Evolutionary conservation across 2,329 filamentous ascomycete species (phyloP).

Genomic region (Trichoderma atroviride): DNA sequence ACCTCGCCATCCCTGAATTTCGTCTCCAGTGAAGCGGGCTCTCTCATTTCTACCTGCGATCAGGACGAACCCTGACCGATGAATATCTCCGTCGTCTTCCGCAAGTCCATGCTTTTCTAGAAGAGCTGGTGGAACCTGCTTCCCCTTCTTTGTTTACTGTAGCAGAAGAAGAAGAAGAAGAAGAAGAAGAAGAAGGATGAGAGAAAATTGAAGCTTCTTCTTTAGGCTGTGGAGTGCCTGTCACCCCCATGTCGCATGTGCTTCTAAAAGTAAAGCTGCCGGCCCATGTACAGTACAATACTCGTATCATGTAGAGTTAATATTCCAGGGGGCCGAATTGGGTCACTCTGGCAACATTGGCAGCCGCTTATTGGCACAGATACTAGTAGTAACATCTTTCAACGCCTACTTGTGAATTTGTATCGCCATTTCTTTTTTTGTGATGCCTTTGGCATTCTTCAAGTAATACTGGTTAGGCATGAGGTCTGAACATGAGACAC

Average conservation of each 20-base stretch:
- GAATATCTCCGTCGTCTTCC: not conserved
- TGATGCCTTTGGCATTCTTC: not conserved
- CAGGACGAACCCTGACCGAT: not conserved
- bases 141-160: not conserved
- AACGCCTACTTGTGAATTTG: not conserved
- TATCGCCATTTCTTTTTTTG: not conserved
- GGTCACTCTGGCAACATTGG: constrained; percentile 8
- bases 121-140: not conserved
- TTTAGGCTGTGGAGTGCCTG: constrained; percentile 4
- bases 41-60: constrained; percentile 3
- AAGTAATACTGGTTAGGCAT: not conserved
- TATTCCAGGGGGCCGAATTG: not conserved
- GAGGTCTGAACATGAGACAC: not conserved
- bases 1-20: constrained; percentile 14
- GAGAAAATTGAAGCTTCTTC: constrained; percentile 17
- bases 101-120: constrained; percentile 6
- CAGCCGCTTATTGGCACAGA: not conserved
- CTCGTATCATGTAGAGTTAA: constrained; percentile 6
- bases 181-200: not conserved
- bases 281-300: not conserved
- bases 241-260: constrained; percentile 10
- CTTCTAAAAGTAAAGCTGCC: constrained; percentile 2
- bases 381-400: no score
- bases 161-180: no score
- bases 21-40: constrained; percentile 8